Evolutionary conservation across 2,329 filamentous ascomycete species (phyloP).

Genomic region (Colletotrichum sp.): DNA sequence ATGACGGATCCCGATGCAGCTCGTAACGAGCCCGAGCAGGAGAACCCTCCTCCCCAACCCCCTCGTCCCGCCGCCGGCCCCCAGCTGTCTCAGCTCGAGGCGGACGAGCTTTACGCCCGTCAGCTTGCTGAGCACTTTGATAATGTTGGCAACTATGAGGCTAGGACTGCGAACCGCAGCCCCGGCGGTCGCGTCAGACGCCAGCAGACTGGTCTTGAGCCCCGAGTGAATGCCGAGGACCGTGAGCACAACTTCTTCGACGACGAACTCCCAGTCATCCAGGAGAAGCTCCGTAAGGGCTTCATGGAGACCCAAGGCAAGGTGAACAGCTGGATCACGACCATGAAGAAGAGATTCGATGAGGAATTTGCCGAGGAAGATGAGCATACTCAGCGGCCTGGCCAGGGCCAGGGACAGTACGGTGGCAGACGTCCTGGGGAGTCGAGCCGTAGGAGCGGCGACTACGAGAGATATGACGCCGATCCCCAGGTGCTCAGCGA

Average conservation of each 20-base stretch:
- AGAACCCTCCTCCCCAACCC: conserved; percentile 76
- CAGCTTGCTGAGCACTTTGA: conserved; percentile 93
- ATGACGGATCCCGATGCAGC: conserved; percentile 81
- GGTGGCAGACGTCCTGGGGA: conserved; percentile 60
- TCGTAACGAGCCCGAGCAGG: conserved; percentile 57
- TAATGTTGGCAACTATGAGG: conserved; percentile 62
- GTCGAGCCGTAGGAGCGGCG: conserved; percentile 74
- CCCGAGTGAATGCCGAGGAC: conserved; percentile 58
- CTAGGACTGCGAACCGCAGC: conserved; percentile 54
- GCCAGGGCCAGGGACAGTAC: conserved; percentile 27
- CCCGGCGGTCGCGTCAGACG: conserved; percentile 25
- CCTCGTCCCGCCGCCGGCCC: conserved; percentile 71
- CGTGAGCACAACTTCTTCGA: conserved; percentile 92
- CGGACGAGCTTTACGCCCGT: conserved; percentile 89
- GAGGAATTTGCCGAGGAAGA: conserved; percentile 81
- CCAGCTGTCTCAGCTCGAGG: conserved; percentile 81
- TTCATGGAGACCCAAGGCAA: conserved; percentile 93
- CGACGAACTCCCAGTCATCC: conserved; percentile 92
- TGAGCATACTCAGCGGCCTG: conserved; percentile 47
- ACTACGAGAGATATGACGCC: conserved; percentile 92
- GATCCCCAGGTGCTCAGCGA: conserved; percentile 90
- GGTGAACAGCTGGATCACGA: conserved; percentile 91
- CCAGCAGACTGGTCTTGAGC: conserved; percentile 53
- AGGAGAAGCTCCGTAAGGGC: conserved; percentile 90
- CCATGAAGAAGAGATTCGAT: conserved; percentile 90